Evolutionary conservation across 78 protist genomes (phyloP).

Genomic region (Emiliania huxleyi): DNA sequence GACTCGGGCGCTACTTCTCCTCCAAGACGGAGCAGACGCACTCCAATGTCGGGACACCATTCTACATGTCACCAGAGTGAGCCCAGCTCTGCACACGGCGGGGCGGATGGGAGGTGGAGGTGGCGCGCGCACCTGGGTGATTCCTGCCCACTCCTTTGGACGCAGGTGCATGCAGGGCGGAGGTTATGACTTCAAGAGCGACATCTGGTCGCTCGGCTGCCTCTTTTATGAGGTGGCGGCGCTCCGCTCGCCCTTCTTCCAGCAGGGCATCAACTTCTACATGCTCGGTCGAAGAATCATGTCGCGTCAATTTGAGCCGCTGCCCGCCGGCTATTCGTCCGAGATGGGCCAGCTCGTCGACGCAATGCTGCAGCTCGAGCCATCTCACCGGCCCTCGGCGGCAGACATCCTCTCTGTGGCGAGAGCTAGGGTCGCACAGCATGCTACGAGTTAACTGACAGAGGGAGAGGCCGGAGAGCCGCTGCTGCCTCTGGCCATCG

Average conservation of each 20-base stretch:
- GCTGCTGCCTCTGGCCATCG: too few relatives aligned
- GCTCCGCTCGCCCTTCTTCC: constrained; percentile 39
- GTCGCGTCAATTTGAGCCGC: not conserved
- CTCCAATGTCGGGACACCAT: constrained; percentile 36
- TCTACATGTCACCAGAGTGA: too few relatives aligned
- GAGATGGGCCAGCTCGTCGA: not conserved
- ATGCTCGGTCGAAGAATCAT: not conserved
- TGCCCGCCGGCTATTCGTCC: not conserved
- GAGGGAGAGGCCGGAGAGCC: too few relatives aligned
- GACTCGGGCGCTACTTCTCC: constrained; percentile 41
- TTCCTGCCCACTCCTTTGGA: too few relatives aligned
- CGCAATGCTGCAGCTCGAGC: not conserved
- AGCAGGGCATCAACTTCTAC: not conserved
- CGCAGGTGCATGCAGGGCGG: constrained; percentile 17
- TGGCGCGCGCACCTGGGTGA: too few relatives aligned
- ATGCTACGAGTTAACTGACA: too few relatives aligned
- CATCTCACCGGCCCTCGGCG: too few relatives aligned
- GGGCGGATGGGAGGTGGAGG: too few relatives aligned
- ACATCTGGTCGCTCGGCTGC: constrained; percentile 52
- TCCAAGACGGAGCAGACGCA: constrained; percentile 9
- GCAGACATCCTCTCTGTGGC: too few relatives aligned
- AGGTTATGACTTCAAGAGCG: constrained; percentile 29
- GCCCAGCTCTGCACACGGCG: not conserved
- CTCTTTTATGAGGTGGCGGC: constrained; percentile 43
- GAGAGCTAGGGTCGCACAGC: too few relatives aligned